Base-by-base conservation (phyloP, 805 yeast species). In the Pichia heedii region DNA sequence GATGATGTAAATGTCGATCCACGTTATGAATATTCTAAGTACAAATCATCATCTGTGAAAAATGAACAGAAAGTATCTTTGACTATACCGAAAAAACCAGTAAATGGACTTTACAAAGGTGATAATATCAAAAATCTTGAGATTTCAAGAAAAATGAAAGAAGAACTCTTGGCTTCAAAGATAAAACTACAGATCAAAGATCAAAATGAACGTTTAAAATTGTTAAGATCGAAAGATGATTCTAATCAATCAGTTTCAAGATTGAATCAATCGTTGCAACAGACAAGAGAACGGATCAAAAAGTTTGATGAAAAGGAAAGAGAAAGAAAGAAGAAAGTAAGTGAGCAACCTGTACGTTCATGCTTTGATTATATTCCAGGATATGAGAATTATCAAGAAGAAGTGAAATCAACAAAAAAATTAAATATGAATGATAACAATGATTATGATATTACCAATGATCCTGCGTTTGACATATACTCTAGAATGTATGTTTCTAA, bases 401-500 rank as follows among this genome's bases (percentile, higher is more conserved):
- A 7, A 16, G 38, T 29, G 13, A 12, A 10, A 29, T 29, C 32
- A 29, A 29, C 13, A 29, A 29, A 29, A 2, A 3, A 3, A 29
- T 7, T 29, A 12, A 16, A 3, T 4, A 13, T 10, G 32, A 29
- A n/a, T n/a, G n/a, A n/a, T n/a, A n/a, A n/a, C 13, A 38, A 36
- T 16, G 16, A 29, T 29, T 45, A 45, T 36, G 26, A 33, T 22
- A 26, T 22, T 12, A 22, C 18, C 13, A 36, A 30, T 24, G 51
- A 48, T 29, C 46, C 46, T 3, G 47, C 49, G 8, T 48, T 41
- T 39, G 84, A 78, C 37, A 49, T 48, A 8, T 70, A 56, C 49
- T 70, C 81, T 0, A 72, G 74, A 0, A 59, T 67, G 20, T 54
- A 64, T 45, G 45, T 79, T 1, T 51, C 60, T 0, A 68, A 68